phyloP scores from a whole-genome alignment of 805 yeast genomes.

The Saturnispora galanensis region DNA sequence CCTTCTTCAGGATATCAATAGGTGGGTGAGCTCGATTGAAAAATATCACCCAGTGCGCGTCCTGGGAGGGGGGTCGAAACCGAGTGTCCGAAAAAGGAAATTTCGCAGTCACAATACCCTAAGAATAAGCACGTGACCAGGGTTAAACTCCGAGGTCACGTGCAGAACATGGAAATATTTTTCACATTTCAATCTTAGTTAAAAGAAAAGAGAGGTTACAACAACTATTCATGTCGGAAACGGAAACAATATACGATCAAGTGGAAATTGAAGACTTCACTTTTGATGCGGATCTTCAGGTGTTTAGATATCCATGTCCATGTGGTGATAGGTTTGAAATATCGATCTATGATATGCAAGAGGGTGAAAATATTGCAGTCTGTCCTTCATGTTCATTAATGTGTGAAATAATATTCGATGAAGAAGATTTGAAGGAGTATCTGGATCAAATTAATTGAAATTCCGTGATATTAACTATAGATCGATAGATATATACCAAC shows the following conservation, averaged over 20 bases:
- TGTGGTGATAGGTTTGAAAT: slow-evolving; percentile 95
- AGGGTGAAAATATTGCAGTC: slow-evolving; percentile 90
- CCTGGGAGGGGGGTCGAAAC: no score
- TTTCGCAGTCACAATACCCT: slow-evolving; percentile 2
- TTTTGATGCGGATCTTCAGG: slow-evolving; percentile 70
- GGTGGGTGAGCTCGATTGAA: not conserved
- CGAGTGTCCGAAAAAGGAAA: slow-evolving; percentile 1
- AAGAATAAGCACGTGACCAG: slow-evolving; percentile 1
- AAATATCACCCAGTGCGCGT: not conserved
- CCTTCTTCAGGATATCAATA: not conserved
- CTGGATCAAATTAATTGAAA: slow-evolving; percentile 20
- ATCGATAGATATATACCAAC: no score
- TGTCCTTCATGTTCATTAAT: slow-evolving; percentile 94
- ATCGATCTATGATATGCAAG: slow-evolving; percentile 69
- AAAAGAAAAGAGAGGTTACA: no score
- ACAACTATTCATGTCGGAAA: slow-evolving; percentile 16
- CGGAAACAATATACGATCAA: slow-evolving; percentile 76
- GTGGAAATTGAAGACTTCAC: slow-evolving; percentile 96
- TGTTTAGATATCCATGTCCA: slow-evolving; percentile 94
- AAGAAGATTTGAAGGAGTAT: slow-evolving; percentile 42
- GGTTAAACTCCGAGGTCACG: slow-evolving; percentile 1
- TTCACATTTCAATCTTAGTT: no score
- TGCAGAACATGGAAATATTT: not conserved
- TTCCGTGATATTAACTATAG: not conserved
- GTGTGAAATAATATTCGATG: slow-evolving; percentile 85